Evolutionary conservation across 2,329 filamentous ascomycete genomes (phyloP).

Genomic region (Penicillium sclerotigenum): DNA sequence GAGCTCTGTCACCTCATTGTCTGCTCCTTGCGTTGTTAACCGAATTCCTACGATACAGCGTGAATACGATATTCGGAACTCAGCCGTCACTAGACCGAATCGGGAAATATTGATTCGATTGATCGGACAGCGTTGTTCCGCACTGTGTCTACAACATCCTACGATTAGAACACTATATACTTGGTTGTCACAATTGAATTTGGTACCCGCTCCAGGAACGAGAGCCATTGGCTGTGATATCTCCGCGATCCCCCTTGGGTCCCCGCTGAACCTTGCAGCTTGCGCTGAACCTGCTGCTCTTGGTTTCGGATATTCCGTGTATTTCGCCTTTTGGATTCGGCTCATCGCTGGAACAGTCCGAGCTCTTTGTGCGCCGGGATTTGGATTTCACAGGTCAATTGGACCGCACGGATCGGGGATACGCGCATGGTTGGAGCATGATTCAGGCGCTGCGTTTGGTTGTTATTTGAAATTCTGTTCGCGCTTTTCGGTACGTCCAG

Average conservation of each 20-base stretch:
- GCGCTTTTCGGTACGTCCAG: constrained; percentile 31
- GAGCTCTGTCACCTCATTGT: constrained; percentile 15
- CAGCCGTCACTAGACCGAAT: constrained; percentile 1
- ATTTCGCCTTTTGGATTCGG: not conserved
- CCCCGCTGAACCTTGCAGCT: not conserved
- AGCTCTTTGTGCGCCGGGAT: not conserved
- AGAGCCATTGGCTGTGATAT: not conserved
- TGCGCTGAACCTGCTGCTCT: not conserved
- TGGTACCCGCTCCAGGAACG: not conserved
- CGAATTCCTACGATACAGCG: not conserved
- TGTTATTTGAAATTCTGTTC: constrained; percentile 23
- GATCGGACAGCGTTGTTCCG: constrained; percentile 1
- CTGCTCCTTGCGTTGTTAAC: constrained; percentile 28
- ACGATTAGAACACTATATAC: not conserved
- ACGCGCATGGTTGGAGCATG: constrained; percentile 31
- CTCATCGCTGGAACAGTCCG: not conserved
- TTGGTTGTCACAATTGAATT: not conserved
- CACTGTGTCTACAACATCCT: not conserved
- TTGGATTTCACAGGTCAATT: constrained; percentile 3
- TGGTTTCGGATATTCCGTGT: not conserved
- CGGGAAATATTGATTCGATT: constrained; percentile 12
- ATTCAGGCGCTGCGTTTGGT: constrained; percentile 26
- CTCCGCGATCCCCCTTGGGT: not conserved
- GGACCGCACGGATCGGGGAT: constrained; percentile 2
- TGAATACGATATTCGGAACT: not conserved